phyloP scores from a whole-genome alignment of 108 stramenopile genomes.

The Cylindrotheca fusiformis region DNA sequence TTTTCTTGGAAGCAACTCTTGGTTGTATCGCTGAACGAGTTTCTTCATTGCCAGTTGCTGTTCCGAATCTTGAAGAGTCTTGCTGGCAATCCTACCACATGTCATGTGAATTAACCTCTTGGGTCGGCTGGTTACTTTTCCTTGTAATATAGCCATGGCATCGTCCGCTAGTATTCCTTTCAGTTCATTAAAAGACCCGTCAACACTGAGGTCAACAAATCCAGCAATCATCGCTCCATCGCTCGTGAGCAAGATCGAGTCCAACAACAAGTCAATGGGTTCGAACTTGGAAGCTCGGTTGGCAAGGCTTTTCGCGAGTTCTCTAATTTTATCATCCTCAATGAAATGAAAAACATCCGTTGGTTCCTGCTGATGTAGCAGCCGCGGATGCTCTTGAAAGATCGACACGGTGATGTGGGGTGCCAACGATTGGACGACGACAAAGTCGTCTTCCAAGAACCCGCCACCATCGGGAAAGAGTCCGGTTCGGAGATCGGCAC shows the following conservation, averaged over 20 bases:
- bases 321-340: not conserved
- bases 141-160: too few species aligned
- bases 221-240: conserved; percentile 33
- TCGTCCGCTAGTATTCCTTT: too few species aligned
- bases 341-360: conserved; percentile 1
- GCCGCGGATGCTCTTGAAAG: conserved; percentile 11
- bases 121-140: not conserved
- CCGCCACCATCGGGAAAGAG: not conserved
- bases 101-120: not conserved
- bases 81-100: not conserved
- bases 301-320: conserved; percentile 3
- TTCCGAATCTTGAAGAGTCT: not conserved
- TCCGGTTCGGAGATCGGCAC: not conserved
- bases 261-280: conserved; percentile 1
- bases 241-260: conserved; percentile 19
- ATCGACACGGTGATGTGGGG: conserved; percentile 16
- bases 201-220: conserved; percentile 5
- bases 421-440: not conserved
- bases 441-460: not conserved
- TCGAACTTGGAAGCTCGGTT: not conserved
- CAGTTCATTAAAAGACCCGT: too few species aligned
- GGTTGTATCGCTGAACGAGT: not conserved
- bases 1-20: not conserved
- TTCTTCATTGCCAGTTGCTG: not conserved
- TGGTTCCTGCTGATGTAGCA: conserved; percentile 1